Evolutionary conservation across 2,329 filamentous ascomycete genomes (phyloP), one percentile per base, ranked within the genome.

Genomic region (Diaporthe nobilis): DNA sequence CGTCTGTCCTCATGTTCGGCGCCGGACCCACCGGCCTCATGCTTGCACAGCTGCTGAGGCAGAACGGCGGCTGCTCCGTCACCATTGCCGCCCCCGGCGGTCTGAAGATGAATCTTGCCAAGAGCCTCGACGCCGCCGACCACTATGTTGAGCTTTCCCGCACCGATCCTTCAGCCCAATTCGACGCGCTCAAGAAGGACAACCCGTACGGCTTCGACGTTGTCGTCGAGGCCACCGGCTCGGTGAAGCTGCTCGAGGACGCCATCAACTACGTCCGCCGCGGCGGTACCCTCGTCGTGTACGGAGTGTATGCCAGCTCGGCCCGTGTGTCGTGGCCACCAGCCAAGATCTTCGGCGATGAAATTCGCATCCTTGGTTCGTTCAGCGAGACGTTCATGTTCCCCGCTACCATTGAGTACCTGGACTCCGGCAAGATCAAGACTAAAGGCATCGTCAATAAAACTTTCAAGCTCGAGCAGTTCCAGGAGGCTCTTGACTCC

Each of bases 351-450:
- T 94, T 91, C 81, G 87, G 88, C 80, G 85, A 86, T 77, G 93
- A 94, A 83, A 93, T 95, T 79, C 94, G 92, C 78, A 93, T 95
- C 79, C 85, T 94, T 72, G 92, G 93, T 37, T 93, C 90, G 71
- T 95, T 94, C 85, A 94, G 91, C 65, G 92, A 94, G 83, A 93
- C 92, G 34, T 93, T 92, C 85, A 94, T 93, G 88, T 93, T 94
- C 87, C 92, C 87, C 13, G 83, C 86, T 74, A 88, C 87, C 5
- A 85, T 87, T 67, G 85, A 86, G 81, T 87, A 90, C 82, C 87
- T 91, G 42, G 88, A 92, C 80, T 88, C 86, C 25, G 89, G 90
- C 74, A 91, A 91, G 82, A 86, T 92, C 79, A 91, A 88, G 84
- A 88, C 93, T 70, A 85, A 88, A 71, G 92, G 93, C 5, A 94